Evolutionary conservation across 2,329 filamentous ascomycete species (phyloP).

Genomic region (Hymenoscyphus albidus): DNA sequence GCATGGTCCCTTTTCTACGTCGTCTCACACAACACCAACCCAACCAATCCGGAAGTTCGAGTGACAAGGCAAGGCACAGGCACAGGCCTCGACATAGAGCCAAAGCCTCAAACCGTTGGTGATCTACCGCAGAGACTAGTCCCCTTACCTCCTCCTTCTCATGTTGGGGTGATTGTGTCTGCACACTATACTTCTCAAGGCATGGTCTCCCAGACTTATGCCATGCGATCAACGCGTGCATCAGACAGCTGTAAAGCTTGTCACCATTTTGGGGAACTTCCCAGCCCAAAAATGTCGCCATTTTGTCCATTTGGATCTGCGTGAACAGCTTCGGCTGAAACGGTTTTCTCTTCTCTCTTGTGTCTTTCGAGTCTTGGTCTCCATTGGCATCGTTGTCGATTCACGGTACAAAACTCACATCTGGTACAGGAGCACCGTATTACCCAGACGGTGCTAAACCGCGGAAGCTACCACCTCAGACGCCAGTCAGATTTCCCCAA

Average conservation of each 20-base stretch:
- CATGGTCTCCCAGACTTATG: constrained; percentile 15
- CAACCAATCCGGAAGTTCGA: neutral
- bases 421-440: neutral
- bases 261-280: neutral
- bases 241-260: constrained; percentile 13
- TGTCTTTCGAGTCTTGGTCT: constrained; percentile 4
- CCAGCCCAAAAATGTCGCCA: neutral
- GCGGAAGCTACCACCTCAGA: constrained; percentile 27
- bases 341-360: constrained; percentile 1
- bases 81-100: neutral
- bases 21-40: neutral
- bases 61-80: neutral
- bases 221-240: constrained; percentile 9
- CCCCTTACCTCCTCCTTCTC: neutral
- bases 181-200: neutral
- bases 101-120: neutral
- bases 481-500: constrained; percentile 29
- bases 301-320: constrained; percentile 6
- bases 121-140: neutral
- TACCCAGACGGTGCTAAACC: constrained; percentile 19
- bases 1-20: neutral
- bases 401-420: constrained; percentile 2
- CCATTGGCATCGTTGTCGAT: constrained; percentile 5
- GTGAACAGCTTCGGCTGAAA: constrained; percentile 14
- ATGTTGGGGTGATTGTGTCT: neutral